phyloP scores from a whole-genome alignment of 2,329 filamentous ascomycete genomes.

The Cercospora sojina region DNA sequence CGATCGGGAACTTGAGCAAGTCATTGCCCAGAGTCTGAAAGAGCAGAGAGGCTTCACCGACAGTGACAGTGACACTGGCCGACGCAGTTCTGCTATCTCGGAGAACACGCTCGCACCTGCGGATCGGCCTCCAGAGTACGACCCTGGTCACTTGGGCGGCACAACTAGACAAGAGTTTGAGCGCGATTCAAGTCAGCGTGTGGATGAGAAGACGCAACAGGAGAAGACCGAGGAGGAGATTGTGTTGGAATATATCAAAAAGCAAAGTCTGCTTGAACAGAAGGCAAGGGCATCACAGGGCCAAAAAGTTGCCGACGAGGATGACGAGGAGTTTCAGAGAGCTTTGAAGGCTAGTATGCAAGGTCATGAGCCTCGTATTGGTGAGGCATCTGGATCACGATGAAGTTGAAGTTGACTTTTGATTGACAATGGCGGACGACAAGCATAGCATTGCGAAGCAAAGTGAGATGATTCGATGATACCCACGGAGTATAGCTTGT shows the following conservation, averaged over 20 bases:
- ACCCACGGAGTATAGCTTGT: conserved; percentile 5
- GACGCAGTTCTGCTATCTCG: conserved; percentile 22
- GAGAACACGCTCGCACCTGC: conserved; percentile 19
- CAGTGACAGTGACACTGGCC: conserved; percentile 25
- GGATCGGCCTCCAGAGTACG: conserved; percentile 27
- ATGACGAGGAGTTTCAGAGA: conserved; percentile 54
- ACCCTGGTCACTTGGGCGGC: conserved; percentile 33
- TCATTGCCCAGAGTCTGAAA: conserved; percentile 46
- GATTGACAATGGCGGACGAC: neutral
- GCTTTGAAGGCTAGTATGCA: conserved; percentile 59
- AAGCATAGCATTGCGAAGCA: neutral
- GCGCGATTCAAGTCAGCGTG: conserved; percentile 9
- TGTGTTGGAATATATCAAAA: conserved; percentile 73
- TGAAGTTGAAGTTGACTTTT: neutral
- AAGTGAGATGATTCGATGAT: conserved; percentile 3
- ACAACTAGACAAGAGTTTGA: conserved; percentile 32
- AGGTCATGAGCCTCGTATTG: conserved; percentile 15
- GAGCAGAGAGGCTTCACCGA: conserved; percentile 40
- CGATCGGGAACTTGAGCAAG: conserved; percentile 46
- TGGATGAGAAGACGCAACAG: conserved; percentile 33
- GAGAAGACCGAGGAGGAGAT: conserved; percentile 66
- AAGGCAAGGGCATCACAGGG: conserved; percentile 30
- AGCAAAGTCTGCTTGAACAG: conserved; percentile 68
- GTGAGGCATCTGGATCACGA: conserved; percentile 20
- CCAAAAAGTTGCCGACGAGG: conserved; percentile 17